Conservation (phyloP, 257 asterid species). For the Galeopsis tetrahit region DNA sequence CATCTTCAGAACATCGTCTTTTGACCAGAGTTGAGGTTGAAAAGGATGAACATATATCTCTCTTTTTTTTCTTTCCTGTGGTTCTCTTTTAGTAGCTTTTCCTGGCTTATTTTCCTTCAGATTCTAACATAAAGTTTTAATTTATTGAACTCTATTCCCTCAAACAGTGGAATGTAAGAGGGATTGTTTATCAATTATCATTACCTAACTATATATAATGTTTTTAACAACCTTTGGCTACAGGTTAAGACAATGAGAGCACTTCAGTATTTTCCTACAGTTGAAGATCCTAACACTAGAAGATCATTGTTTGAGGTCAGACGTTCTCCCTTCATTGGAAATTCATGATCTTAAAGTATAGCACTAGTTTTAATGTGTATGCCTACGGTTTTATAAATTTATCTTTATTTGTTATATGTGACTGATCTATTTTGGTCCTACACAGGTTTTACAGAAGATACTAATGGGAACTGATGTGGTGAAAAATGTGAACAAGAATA, state of each 20-base stretch:
- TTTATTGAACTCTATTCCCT: constrained; percentile 4
- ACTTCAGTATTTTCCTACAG: constrained; percentile 95
- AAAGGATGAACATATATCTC: constrained; percentile 11
- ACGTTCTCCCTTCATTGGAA: constrained; percentile 15
- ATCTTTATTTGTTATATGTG: constrained; percentile 17
- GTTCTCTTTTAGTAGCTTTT: background rate
- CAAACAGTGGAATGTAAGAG: constrained; percentile 16
- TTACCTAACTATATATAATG: constrained; percentile 37
- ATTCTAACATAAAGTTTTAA: constrained; percentile 11
- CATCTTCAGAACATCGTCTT: background rate
- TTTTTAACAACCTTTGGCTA: constrained; percentile 12
- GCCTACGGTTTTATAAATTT: background rate
- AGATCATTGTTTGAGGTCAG: constrained; percentile 95
- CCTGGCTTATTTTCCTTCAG: background rate
- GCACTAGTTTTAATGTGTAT: background rate
- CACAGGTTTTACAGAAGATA: constrained; percentile 93
- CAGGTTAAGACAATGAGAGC: constrained; percentile 99
- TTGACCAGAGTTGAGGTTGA: background rate
- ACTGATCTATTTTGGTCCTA: background rate
- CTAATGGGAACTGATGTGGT: constrained; percentile 99
- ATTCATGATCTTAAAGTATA: constrained; percentile 6
- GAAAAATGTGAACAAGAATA: constrained; percentile 98
- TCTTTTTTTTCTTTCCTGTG: background rate
- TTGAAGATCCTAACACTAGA: constrained; percentile 96
- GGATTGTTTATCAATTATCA: constrained; percentile 29